phyloP scores from a whole-genome alignment of 225 moss, liverwort and hornwort species.

The Takakia lepidozioides region DNA sequence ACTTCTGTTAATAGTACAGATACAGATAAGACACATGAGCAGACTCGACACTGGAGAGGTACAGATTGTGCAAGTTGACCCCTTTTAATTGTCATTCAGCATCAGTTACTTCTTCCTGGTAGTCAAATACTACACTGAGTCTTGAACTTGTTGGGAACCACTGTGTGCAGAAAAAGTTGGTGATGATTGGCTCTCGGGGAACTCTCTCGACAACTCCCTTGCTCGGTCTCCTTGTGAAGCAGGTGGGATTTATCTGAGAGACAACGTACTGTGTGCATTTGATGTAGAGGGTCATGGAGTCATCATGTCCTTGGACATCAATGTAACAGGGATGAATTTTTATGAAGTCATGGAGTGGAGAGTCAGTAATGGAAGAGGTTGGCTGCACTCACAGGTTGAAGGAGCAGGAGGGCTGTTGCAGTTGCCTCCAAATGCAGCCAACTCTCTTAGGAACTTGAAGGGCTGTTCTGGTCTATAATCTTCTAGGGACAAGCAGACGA shows the following conservation, averaged over 20 bases:
- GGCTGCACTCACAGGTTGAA: slow-evolving; percentile 17
- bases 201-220: slow-evolving; percentile 43
- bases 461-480: no score
- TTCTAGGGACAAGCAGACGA: no score
- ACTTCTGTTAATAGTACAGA: not conserved
- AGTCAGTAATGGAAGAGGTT: not conserved
- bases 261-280: not conserved
- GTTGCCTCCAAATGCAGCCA: slow-evolving; percentile 17
- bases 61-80: no score
- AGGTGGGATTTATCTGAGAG: slow-evolving; percentile 13
- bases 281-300: not conserved
- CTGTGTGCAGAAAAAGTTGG: slow-evolving; percentile 32
- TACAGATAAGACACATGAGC: not conserved
- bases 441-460: no score
- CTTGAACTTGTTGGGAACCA: not conserved
- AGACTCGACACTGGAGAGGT: no score
- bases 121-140: no score
- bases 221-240: slow-evolving; percentile 26
- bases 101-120: no score
- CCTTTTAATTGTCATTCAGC: no score
- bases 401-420: slow-evolving; percentile 22
- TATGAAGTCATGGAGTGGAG: not conserved
- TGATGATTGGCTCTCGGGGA: slow-evolving; percentile 35
- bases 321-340: not conserved
- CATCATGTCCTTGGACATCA: not conserved